Evolutionary conservation across 164 flowering plant genomes (phyloP).

Genomic region (Protea cynaroides): DNA sequence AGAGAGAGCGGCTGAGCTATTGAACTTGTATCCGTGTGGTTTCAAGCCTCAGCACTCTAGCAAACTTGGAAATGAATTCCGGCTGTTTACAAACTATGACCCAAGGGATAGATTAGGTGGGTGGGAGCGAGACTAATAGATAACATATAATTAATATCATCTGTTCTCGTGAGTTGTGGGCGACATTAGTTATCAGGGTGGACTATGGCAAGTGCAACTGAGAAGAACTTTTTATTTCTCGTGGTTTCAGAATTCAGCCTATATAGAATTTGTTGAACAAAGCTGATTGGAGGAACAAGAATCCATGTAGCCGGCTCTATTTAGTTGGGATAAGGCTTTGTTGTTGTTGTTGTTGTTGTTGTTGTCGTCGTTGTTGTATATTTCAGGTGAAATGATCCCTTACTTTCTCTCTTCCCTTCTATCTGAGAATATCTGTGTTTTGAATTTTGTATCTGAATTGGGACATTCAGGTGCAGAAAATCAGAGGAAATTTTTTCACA

Average conservation of each 20-base stretch:
- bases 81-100: slow-evolving; percentile 77
- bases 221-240: neutral
- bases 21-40: slow-evolving; percentile 73
- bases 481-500: too few species aligned
- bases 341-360: too few species aligned
- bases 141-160: neutral
- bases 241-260: neutral
- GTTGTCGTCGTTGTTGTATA: too few species aligned
- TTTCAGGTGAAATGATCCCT: too few species aligned
- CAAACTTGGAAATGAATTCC: slow-evolving; percentile 93
- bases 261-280: neutral
- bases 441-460: too few species aligned
- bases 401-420: too few species aligned
- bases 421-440: too few species aligned
- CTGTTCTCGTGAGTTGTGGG: neutral
- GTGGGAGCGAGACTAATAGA: slow-evolving; percentile 46
- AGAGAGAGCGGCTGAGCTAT: slow-evolving; percentile 70
- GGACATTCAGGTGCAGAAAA: too few species aligned
- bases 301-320: too few species aligned
- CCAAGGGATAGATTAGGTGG: slow-evolving; percentile 78
- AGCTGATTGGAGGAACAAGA: too few species aligned
- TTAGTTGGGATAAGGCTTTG: too few species aligned
- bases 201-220: neutral
- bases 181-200: neutral
- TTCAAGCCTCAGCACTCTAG: slow-evolving; percentile 84